Conservation (phyloP, 2,329 filamentous ascomycete species). For the Lasiodiplodia theobromae region DNA sequence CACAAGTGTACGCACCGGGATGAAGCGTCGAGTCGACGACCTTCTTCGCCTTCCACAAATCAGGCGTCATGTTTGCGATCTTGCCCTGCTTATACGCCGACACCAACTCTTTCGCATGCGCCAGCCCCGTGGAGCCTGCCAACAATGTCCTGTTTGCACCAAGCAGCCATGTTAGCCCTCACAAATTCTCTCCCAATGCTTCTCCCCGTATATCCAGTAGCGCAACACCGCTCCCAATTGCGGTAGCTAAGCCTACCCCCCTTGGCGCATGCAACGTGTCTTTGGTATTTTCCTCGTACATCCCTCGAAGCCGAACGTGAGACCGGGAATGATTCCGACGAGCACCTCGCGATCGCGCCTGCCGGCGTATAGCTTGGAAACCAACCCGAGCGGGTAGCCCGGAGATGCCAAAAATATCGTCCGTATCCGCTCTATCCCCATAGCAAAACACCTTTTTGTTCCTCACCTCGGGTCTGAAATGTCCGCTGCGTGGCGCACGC, state of each 20-base stretch:
- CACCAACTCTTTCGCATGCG: constrained; percentile 83
- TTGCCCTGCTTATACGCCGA: constrained; percentile 87
- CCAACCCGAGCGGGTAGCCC: no score
- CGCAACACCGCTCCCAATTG: neutral
- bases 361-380: neutral
- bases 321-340: neutral
- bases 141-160: constrained; percentile 76
- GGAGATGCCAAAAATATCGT: no score
- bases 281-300: neutral
- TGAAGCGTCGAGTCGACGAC: constrained; percentile 95
- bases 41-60: constrained; percentile 96
- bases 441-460: constrained; percentile 31
- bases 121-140: constrained; percentile 77
- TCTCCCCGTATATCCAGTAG: neutral
- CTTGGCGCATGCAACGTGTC: neutral
- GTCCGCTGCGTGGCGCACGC: constrained; percentile 86
- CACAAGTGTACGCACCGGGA: constrained; percentile 68
- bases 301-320: neutral
- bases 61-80: constrained; percentile 80
- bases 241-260: neutral
- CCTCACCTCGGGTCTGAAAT: constrained; percentile 95
- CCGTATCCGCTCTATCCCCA: neutral
- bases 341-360: neutral
- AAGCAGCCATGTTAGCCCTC: constrained; percentile 4
- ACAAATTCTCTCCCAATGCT: neutral